Evolutionary conservation across 352 stramenopile species (phyloP), one percentile per base, ranked within the genome.

Genomic region (Phytopythium oedochilum): DNA sequence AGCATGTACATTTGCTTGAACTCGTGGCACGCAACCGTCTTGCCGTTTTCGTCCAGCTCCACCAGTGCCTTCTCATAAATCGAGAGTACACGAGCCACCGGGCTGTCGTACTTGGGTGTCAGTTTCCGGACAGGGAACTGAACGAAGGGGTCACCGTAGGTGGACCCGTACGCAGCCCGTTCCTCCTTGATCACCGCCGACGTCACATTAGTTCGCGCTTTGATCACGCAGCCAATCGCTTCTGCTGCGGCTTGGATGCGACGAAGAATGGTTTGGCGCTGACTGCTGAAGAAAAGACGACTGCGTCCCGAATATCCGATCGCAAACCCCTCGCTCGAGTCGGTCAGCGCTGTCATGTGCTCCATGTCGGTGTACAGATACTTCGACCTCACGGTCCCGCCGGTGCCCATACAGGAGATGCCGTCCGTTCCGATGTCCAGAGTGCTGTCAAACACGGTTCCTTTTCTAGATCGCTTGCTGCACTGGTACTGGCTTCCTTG

Each of bases 361-460:
- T 86, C 71, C 73, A 94, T 92, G 48, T 91, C 81, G 5, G 87
- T 79, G 56, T 85, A 94, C 28, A 88, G 48, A 48, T 92, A 93
- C 57, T 77, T 86, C 38, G 80, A 89, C n/a, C 83, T 75, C n/a
- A 72, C 53, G 0, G 64, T 63, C 3, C 78, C 72, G 29, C 78
- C 73, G 0, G 57, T 29, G 7, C 74, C 62, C 22, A 59, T 59
- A 44, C 83, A 74, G 1, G 68, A 68, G 9, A 94, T 44, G 18
- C 75, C 71, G 48, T 93, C 83, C 53, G 75, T 73, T 3, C 68
- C 75, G 8, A 94, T 60, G 20, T 87, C 68, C n/a, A 94, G 23
- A 31, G 61, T 39, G 26, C 83, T 89, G 48, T 59, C 59, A 25
- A 87, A 62, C 9, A 25, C 71, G 6, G 63, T 36, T 8, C 67